Conservation (phyloP, 768 basidiomycete species). For the Multifurca ochricompacta region DNA sequence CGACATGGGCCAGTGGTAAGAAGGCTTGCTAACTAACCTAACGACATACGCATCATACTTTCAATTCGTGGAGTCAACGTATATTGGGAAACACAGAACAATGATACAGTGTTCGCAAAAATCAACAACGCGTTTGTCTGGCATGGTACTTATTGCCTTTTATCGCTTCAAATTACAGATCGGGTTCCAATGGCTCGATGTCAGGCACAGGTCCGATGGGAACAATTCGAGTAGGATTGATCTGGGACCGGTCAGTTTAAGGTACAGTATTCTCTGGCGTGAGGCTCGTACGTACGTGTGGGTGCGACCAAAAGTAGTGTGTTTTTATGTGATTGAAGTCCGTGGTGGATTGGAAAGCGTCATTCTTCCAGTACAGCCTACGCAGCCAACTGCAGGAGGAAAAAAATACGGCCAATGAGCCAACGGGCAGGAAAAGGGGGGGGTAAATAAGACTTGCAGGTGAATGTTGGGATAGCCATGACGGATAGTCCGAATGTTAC, state of each 20-base stretch:
- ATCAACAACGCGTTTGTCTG: neutral
- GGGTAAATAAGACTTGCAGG: conserved; percentile 29
- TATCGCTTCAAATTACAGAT: neutral
- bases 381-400: conserved; percentile 55
- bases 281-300: conserved; percentile 11
- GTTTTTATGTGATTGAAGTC: conserved; percentile 86
- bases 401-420: neutral
- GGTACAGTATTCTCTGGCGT: neutral
- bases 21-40: neutral
- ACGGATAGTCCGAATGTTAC: conserved; percentile 81
- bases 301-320: conserved; percentile 62
- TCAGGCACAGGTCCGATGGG: conserved; percentile 65
- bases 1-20: neutral
- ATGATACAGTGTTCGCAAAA: neutral
- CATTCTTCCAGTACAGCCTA: conserved; percentile 85
- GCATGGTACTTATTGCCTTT: neutral
- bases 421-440: neutral
- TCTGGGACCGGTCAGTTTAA: conserved; percentile 31
- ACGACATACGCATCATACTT: neutral
- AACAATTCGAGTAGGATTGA: conserved; percentile 74
- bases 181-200: conserved; percentile 45
- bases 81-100: neutral
- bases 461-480: conserved; percentile 82
- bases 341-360: conserved; percentile 82
- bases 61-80: neutral